A percentile compares a stretch with the other conserved stretches of the same genome.
Evolutionary conservation across 805 yeast species (phyloP).

Genomic region (Candida silvicultrix): DNA sequence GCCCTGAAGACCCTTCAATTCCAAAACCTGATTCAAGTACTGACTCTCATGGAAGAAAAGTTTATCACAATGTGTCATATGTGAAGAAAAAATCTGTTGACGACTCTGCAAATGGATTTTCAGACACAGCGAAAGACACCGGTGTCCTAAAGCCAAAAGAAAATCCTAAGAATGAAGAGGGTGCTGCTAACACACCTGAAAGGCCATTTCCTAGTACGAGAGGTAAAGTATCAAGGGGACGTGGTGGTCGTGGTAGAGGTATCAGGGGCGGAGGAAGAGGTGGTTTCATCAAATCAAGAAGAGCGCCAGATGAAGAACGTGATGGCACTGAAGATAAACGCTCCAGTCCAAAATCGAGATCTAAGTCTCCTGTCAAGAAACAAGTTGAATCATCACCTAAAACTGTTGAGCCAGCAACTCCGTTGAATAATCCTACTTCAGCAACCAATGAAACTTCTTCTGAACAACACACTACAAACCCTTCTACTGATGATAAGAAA

Average conservation of each 20-base stretch:
- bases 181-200: no score
- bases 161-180: background rate
- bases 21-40: background rate
- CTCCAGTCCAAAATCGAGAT: background rate
- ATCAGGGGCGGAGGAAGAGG: background rate
- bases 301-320: background rate
- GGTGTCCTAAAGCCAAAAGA: background rate
- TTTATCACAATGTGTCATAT: background rate
- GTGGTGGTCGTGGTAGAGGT: constrained; percentile 1
- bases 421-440: background rate
- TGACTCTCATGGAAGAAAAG: background rate
- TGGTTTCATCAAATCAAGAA: background rate
- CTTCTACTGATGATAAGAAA: background rate
- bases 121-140: background rate
- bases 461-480: no score
- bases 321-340: background rate
- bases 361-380: no score
- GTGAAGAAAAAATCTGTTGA: background rate
- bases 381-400: no score
- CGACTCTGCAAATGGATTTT: background rate
- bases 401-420: background rate
- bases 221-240: background rate
- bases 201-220: background rate
- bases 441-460: background rate
- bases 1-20: background rate